Evolutionary conservation across 805 yeast species (phyloP).

Genomic region (Candida lessepsii): DNA sequence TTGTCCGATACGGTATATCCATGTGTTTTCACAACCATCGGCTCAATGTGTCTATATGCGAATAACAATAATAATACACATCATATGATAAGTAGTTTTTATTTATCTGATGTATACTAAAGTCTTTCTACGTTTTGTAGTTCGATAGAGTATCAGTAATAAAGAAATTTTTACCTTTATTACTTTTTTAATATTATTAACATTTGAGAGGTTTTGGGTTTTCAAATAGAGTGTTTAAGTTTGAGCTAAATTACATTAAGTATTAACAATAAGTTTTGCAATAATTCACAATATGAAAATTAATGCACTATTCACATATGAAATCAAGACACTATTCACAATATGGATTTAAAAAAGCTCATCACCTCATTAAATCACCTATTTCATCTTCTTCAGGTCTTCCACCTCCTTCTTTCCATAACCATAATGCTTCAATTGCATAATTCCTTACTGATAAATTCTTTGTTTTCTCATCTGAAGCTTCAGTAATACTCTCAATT

Average conservation of each 20-base stretch:
- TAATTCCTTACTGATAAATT: constrained; percentile 77
- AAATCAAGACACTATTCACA: too few relatives aligned
- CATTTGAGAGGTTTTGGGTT: too few relatives aligned
- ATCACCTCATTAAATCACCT: constrained; percentile 13
- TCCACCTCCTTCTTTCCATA: constrained; percentile 65
- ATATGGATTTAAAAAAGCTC: too few relatives aligned
- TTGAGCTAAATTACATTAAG: background rate
- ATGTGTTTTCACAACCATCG: constrained; percentile 31
- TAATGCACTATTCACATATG: too few relatives aligned
- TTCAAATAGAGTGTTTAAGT: too few relatives aligned
- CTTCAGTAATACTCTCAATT: constrained; percentile 62
- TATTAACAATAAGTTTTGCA: too few relatives aligned
- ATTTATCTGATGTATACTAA: background rate
- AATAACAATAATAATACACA: constrained; percentile 14
- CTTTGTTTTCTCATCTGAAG: constrained; percentile 64
- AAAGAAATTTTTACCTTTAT: constrained; percentile 4
- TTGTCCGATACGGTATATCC: constrained; percentile 36
- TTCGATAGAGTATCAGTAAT: constrained; percentile 1
- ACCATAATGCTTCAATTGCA: constrained; percentile 88
- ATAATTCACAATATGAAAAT: too few relatives aligned
- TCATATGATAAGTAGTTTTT: constrained; percentile 2
- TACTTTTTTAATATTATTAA: background rate
- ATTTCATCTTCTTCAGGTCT: constrained; percentile 31
- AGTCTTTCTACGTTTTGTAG: constrained; percentile 5
- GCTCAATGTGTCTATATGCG: constrained; percentile 51